Conservation (phyloP, 176 grass and related monocot genomes). For the Poa annua region DNA sequence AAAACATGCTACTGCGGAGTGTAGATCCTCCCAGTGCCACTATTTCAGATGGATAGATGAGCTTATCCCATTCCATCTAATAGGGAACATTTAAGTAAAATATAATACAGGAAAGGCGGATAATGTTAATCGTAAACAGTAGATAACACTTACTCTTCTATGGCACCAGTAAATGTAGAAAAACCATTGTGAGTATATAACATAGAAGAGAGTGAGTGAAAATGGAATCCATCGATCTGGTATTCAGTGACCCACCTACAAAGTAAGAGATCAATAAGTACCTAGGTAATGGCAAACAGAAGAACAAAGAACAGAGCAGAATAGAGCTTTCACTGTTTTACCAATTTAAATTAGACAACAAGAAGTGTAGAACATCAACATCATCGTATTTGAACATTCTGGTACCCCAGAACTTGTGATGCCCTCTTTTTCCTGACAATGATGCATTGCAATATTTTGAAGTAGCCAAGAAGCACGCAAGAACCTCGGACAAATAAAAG, state of each 20-base stretch:
- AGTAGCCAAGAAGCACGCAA: conserved; percentile 35
- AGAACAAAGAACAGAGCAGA: conserved; percentile 13
- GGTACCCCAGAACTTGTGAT: conserved; percentile 97
- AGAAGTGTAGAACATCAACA: conserved; percentile 91
- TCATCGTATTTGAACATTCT: conserved; percentile 99
- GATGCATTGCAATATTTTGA: conserved; percentile 22
- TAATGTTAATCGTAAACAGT: conserved; percentile 1
- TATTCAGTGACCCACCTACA: conserved; percentile 91
- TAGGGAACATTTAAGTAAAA: conserved; percentile 7
- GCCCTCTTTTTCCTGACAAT: conserved; percentile 84
- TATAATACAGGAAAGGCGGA: neutral
- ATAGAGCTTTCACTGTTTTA: conserved; percentile 48
- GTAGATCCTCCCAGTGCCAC: neutral
- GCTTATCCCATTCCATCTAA: neutral
- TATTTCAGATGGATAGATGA: conserved; percentile 3
- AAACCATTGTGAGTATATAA: conserved; percentile 98
- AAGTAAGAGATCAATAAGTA: conserved; percentile 42
- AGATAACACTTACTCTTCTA: conserved; percentile 81
- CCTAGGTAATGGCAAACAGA: conserved; percentile 23
- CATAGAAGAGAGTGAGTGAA: conserved; percentile 93
- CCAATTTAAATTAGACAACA: conserved; percentile 98
- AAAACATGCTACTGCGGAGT: neutral
- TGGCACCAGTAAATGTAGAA: conserved; percentile 85
- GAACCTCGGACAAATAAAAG: neutral
- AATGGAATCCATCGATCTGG: conserved; percentile 84